Evolutionary conservation across 2,329 filamentous ascomycete genomes (phyloP).

Genomic region (Talaromyces sp.): DNA sequence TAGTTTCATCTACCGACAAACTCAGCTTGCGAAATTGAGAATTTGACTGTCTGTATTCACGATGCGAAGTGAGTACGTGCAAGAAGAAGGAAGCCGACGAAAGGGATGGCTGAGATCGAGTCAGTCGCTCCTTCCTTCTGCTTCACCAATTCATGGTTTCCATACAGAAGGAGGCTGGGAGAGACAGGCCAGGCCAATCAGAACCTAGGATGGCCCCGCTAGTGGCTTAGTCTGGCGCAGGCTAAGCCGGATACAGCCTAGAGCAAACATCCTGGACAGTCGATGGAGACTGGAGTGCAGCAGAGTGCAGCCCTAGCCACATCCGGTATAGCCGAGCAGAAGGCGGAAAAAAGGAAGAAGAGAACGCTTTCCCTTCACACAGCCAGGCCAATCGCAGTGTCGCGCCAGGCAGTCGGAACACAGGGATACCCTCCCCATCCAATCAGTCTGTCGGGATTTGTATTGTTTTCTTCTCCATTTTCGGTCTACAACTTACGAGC

Average conservation of each 20-base stretch:
- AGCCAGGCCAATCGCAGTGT: neutral
- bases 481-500: too few relatives aligned
- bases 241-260: neutral
- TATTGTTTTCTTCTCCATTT: neutral
- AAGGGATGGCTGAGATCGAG: neutral
- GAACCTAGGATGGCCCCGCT: neutral
- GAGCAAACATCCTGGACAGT: neutral
- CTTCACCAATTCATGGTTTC: too few relatives aligned
- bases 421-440: conserved; percentile 14
- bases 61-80: neutral
- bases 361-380: neutral
- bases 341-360: neutral
- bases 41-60: neutral
- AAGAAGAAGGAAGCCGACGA: neutral
- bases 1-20: neutral
- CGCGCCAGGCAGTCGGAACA: conserved; percentile 5
- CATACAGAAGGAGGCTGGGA: neutral
- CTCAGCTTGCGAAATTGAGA: neutral
- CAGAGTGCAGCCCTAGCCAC: neutral
- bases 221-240: neutral
- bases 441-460: conserved; percentile 1
- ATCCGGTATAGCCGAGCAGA: neutral
- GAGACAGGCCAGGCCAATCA: neutral
- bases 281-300: conserved; percentile 16
- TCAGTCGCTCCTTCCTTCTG: conserved; percentile 2